Conservation (phyloP, 345 rosid species). For the Gynandropsis gynandra region DNA sequence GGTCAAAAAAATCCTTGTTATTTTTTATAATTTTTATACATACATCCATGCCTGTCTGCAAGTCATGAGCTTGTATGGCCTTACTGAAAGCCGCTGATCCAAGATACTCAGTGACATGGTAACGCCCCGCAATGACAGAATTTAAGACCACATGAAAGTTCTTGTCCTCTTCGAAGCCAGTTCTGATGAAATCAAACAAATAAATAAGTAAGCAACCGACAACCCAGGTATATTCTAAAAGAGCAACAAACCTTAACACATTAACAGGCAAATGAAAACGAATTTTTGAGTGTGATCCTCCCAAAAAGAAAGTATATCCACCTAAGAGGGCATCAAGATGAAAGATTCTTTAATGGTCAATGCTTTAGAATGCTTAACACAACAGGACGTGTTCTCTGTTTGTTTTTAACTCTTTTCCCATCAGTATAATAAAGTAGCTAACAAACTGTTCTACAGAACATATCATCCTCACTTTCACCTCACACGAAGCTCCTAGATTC, state of each 20-base stretch:
- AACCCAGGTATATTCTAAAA: slow-evolving; percentile 10
- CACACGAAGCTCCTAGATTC: not conserved
- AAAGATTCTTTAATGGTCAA: too few species aligned
- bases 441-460: not conserved
- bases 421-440: slow-evolving; percentile 5
- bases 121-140: slow-evolving; percentile 93
- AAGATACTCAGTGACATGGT: slow-evolving; percentile 97
- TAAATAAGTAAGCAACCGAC: slow-evolving; percentile 11
- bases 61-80: slow-evolving; percentile 99
- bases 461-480: not conserved
- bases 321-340: too few species aligned
- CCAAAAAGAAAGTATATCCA: too few species aligned
- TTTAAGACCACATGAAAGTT: slow-evolving; percentile 92
- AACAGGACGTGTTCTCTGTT: not conserved
- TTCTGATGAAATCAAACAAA: slow-evolving; percentile 42
- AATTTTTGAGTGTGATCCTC: not conserved
- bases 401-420: too few species aligned
- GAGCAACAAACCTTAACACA: not conserved
- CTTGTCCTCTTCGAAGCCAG: slow-evolving; percentile 99
- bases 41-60: slow-evolving; percentile 96
- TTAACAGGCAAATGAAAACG: not conserved
- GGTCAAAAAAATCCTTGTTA: slow-evolving; percentile 99
- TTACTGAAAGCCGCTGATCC: slow-evolving; percentile 99
- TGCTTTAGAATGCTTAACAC: too few species aligned
- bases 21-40: slow-evolving; percentile 96